Conservation (phyloP, 2,329 filamentous ascomycete species). For the Ceratocystis albifundus region DNA sequence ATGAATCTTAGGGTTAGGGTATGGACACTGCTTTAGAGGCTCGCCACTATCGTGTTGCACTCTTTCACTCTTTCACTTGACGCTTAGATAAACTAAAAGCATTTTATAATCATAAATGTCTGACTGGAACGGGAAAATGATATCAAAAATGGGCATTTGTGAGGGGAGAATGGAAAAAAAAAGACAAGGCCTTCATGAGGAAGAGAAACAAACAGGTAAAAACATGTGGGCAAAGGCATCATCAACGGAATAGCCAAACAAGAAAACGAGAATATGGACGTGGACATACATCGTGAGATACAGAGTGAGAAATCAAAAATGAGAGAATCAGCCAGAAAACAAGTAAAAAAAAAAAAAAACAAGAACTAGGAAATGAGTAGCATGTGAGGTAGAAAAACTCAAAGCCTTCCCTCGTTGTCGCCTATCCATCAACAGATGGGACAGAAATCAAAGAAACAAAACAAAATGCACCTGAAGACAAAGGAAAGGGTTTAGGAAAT, state of each 20-base stretch:
- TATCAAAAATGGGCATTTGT: background rate
- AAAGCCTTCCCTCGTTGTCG: background rate
- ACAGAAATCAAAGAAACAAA: constrained; percentile 4
- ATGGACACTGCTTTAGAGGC: rapidly evolving
- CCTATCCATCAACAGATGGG: background rate
- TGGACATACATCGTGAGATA: constrained; percentile 4
- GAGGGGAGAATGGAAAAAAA: background rate
- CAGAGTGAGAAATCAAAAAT: background rate
- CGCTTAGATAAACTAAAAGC: too few species aligned
- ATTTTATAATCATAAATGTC: background rate
- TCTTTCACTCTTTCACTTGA: too few species aligned
- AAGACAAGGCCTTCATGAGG: background rate
- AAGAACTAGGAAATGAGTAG: background rate
- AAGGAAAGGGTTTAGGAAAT: background rate
- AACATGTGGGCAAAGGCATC: background rate
- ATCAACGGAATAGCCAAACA: background rate
- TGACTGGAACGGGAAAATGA: background rate
- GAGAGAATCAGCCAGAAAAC: background rate
- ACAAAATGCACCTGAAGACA: constrained; percentile 6
- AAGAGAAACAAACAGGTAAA: background rate
- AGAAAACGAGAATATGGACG: background rate
- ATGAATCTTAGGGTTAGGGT: background rate
- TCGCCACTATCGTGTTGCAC: too few species aligned
- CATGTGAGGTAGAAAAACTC: background rate
- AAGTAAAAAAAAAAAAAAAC: too few species aligned